Evolutionary conservation across 2,329 filamentous ascomycete species (phyloP).

Genomic region (Alternaria gansuensis): DNA sequence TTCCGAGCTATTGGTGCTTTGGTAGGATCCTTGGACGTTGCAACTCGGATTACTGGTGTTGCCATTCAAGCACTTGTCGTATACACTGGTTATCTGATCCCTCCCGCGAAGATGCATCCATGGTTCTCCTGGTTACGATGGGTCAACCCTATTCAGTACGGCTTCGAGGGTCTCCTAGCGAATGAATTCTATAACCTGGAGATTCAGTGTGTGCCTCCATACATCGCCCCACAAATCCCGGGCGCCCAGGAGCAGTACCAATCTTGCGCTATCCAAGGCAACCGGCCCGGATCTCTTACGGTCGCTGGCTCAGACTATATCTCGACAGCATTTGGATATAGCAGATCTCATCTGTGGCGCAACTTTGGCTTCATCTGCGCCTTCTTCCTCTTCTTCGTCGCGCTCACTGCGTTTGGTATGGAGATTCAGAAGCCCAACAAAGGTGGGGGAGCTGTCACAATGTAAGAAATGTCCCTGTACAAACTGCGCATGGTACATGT

Average conservation of each 20-base stretch:
- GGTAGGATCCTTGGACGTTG: slow-evolving; percentile 49
- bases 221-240: slow-evolving; percentile 64
- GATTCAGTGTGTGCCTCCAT: slow-evolving; percentile 64
- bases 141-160: slow-evolving; percentile 70
- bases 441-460: slow-evolving; percentile 67
- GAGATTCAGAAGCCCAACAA: slow-evolving; percentile 66
- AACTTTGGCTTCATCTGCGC: slow-evolving; percentile 64
- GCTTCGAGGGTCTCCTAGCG: slow-evolving; percentile 72
- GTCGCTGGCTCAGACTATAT: slow-evolving; percentile 68
- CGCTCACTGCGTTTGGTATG: slow-evolving; percentile 57
- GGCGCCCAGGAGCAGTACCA: slow-evolving; percentile 61
- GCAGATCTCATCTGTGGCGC: slow-evolving; percentile 67
- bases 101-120: slow-evolving; percentile 53
- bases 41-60: slow-evolving; percentile 54
- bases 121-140: slow-evolving; percentile 55
- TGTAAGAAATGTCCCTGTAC: slow-evolving; percentile 45
- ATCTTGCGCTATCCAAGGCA: slow-evolving; percentile 68
- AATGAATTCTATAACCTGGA: slow-evolving; percentile 73
- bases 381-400: slow-evolving; percentile 61
- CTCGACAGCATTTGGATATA: slow-evolving; percentile 63
- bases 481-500: too few relatives aligned
- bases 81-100: slow-evolving; percentile 54
- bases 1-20: slow-evolving; percentile 52
- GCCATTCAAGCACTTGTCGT: slow-evolving; percentile 54
- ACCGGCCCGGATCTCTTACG: slow-evolving; percentile 59